Evolutionary conservation across 148 eudicot species (phyloP).

Genomic region (Suaeda aralocaspica): DNA sequence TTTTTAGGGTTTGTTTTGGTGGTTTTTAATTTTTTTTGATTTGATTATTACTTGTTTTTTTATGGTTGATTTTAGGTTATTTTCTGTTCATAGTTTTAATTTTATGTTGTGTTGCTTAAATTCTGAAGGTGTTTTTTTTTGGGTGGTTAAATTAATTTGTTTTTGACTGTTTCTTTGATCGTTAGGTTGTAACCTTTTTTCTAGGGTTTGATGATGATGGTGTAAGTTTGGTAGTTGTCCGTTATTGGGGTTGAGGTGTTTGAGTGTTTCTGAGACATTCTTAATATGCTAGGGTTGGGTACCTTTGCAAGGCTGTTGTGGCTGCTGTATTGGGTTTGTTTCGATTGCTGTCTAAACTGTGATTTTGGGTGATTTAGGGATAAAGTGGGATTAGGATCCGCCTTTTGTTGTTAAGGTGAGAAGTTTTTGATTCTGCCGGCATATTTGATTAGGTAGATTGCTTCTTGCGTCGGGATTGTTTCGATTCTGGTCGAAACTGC

Average conservation of each 20-base stretch:
- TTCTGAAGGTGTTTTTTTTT: neutral
- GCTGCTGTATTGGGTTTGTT: neutral
- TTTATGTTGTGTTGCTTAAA: neutral
- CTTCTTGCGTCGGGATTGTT: no score
- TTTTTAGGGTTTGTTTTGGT: neutral
- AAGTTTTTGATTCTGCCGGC: no score
- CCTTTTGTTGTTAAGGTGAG: no score
- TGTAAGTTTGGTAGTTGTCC: neutral
- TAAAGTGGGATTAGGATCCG: no score
- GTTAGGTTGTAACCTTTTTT: neutral
- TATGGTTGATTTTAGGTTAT: neutral
- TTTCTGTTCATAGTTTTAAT: neutral
- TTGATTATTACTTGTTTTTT: neutral
- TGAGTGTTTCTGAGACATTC: neutral
- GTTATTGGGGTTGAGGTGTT: neutral
- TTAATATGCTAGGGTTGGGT: neutral
- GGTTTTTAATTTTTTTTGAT: neutral
- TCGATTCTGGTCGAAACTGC: no score
- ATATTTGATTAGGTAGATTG: no score
- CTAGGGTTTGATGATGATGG: neutral
- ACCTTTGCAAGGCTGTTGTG: neutral
- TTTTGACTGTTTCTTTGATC: neutral
- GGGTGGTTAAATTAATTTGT: neutral
- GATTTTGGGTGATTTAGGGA: no score
- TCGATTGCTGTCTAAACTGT: neutral